Evolutionary conservation across 768 basidiomycete genomes (phyloP).

Genomic region (Pleurotus pulmonarius): DNA sequence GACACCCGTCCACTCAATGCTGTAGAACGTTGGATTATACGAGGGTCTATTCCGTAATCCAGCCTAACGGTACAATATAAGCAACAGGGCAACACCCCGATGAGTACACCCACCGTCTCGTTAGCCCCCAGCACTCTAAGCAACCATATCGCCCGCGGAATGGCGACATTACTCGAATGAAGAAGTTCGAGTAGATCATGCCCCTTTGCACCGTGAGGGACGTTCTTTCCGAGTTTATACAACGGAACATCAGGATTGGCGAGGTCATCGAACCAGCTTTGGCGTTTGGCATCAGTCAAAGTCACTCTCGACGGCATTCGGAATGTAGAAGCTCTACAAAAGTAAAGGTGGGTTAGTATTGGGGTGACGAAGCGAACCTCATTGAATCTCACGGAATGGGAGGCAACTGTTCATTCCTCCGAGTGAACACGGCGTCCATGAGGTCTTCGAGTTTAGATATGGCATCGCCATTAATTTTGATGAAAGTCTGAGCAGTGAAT

Average conservation of each 20-base stretch:
- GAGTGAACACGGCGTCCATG: conserved; percentile 71
- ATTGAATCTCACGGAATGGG: conserved; percentile 55
- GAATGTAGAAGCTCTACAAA: conserved; percentile 57
- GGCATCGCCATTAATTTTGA: conserved; percentile 46
- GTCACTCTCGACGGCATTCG: conserved; percentile 83
- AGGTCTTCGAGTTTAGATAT: conserved; percentile 65
- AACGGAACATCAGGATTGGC: conserved; percentile 80
- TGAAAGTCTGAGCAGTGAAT: conserved; percentile 56
- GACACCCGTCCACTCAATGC: conserved; percentile 80
- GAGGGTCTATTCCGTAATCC: conserved; percentile 72
- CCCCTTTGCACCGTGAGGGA: conserved; percentile 84
- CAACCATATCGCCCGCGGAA: conserved; percentile 84
- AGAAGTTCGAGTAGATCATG: conserved; percentile 79
- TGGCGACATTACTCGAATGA: conserved; percentile 71
- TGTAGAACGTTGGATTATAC: conserved; percentile 83
- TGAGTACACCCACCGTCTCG: conserved; percentile 56
- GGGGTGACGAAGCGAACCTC: neutral
- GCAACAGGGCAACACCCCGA: neutral
- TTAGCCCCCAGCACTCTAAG: conserved; percentile 84
- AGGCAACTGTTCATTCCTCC: conserved; percentile 53
- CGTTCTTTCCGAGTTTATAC: conserved; percentile 77
- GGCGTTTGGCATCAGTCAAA: conserved; percentile 72
- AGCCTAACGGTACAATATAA: conserved; percentile 36
- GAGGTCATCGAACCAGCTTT: conserved; percentile 80
- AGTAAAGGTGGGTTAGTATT: neutral